Evolutionary conservation across 2,329 filamentous ascomycete species (phyloP).

Genomic region (Aphanoascus verrucosus): DNA sequence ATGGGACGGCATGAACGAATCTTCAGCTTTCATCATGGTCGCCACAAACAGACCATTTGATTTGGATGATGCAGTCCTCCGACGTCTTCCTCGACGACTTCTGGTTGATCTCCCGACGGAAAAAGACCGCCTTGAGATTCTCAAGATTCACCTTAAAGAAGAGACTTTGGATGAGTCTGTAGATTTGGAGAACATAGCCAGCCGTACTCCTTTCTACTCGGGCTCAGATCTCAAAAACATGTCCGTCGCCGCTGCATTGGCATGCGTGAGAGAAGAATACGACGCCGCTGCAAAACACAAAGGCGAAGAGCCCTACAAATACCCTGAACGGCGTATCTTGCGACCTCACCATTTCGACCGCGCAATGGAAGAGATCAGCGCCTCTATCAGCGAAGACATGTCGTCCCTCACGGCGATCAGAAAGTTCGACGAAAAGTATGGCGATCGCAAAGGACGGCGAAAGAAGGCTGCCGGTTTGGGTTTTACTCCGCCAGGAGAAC

Average conservation of each 20-base stretch:
- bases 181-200: slow-evolving; percentile 35
- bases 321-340: slow-evolving; percentile 59
- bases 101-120: slow-evolving; percentile 41
- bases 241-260: slow-evolving; percentile 40
- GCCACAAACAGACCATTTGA: slow-evolving; percentile 94
- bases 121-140: slow-evolving; percentile 37
- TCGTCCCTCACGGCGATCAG: slow-evolving; percentile 69
- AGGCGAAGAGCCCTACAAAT: slow-evolving; percentile 42
- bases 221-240: slow-evolving; percentile 45
- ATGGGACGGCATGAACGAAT: slow-evolving; percentile 83
- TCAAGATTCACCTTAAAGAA: slow-evolving; percentile 41
- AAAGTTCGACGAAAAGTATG: slow-evolving; percentile 93
- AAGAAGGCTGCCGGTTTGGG: slow-evolving; percentile 47
- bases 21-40: slow-evolving; percentile 92
- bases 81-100: slow-evolving; percentile 41
- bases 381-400: slow-evolving; percentile 93
- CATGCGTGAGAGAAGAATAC: slow-evolving; percentile 40
- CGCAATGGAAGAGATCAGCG: slow-evolving; percentile 77
- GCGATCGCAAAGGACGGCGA: slow-evolving; percentile 60
- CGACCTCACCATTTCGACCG: slow-evolving; percentile 65
- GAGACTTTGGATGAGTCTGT: slow-evolving; percentile 36
- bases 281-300: slow-evolving; percentile 29
- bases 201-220: slow-evolving; percentile 40
- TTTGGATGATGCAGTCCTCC: slow-evolving; percentile 55
- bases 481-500: slow-evolving; percentile 25